These are phyloP conservation scores for Boletus albobrunnescens DNA, from an alignment of 1,284 basidiomycete species.

Conservation along the genomic window DNA sequence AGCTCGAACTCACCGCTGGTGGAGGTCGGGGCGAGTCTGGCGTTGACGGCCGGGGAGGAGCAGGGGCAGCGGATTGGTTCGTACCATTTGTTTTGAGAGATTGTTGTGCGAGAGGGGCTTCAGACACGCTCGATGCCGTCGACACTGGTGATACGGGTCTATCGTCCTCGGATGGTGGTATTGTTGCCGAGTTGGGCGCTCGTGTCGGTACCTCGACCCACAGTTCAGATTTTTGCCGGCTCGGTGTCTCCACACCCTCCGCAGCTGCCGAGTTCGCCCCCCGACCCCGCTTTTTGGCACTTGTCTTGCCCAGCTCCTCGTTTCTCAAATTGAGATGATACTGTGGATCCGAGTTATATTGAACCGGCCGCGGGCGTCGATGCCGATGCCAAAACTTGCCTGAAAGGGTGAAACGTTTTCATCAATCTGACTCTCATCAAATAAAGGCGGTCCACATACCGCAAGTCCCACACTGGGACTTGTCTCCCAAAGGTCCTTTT, in stretches of 20 bases:
- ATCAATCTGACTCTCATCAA: slow-evolving; percentile 5
- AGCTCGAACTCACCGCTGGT: slow-evolving; percentile 11
- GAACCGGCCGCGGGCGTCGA: slow-evolving; percentile 69
- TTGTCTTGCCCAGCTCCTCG: slow-evolving; percentile 53
- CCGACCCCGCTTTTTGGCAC: slow-evolving; percentile 53
- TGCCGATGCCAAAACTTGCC: slow-evolving; percentile 86
- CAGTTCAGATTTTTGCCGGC: slow-evolving; percentile 41
- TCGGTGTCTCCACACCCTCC: slow-evolving; percentile 54
- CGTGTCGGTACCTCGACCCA: slow-evolving; percentile 41
- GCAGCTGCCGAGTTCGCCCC: slow-evolving; percentile 44
- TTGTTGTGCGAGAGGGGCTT: slow-evolving; percentile 61
- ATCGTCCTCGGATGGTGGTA: slow-evolving; percentile 42
- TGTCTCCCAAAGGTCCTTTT: slow-evolving; percentile 87
- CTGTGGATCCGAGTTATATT: slow-evolving; percentile 70
- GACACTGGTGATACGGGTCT: slow-evolving; percentile 63
- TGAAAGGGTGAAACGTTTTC: slow-evolving; percentile 27
- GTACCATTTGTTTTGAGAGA: slow-evolving; percentile 51
- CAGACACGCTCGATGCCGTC: slow-evolving; percentile 63
- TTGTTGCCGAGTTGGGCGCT: slow-evolving; percentile 33
- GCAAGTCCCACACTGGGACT: slow-evolving; percentile 88
- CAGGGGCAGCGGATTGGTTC: slow-evolving; percentile 22
- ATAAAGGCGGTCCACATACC: slow-evolving; percentile 50
- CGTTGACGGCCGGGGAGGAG: slow-evolving; percentile 23
- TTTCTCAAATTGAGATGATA: slow-evolving; percentile 59
- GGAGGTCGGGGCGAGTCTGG: slow-evolving; percentile 28